Evolutionary conservation across 1,284 basidiomycete species (phyloP), one percentile per base, ranked within the genome.

Genomic region (Sporisorium sorghi): DNA sequence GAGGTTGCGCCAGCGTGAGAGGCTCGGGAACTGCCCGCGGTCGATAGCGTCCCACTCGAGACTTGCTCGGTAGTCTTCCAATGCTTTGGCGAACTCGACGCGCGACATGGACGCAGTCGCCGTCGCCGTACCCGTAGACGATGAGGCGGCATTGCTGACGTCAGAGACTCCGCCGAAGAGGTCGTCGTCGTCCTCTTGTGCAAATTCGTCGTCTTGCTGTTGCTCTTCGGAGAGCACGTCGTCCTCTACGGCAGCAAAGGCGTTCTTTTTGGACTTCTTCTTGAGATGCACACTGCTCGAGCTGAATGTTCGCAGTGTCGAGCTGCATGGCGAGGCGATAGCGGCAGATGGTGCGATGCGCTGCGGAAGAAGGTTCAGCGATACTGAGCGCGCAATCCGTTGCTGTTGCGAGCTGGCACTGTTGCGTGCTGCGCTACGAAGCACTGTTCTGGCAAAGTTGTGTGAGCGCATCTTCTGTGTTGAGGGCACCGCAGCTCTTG

Each of bases 191-290:
- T 69, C 62, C 23, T 60, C 61, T 19, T 49, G 46, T 8, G 28
- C 57, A 10, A 52, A 53, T 5, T 53, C 54, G 7, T 55, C 60
- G 21, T 56, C 50, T 0, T 70, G 28, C 9, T 49, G n/a, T 23
- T 49, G 17, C 30, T 53, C 9, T 28, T 53, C 46, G 44, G 28
- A 37, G 17, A 17, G 26, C n/a, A 39, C 10, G 7, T 62, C 63
- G 11, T 66, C 63, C 32, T 74, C 72, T 10, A 40, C 56, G 5
- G 61, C 61, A 6, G 53, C 62, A 37, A 54, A 51, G 5, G 52
- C 40, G 24, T 48, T 56, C 54, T 66, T 74, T 28, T 70, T 74
- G 19, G 28, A 10, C 53, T 74, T 74, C 44, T 74, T 74, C 50
- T 74, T 74, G 24, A 65, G 43, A 3, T 10, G 10, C 8, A 50